These are phyloP conservation scores for Triticum dicoccoides DNA, from an alignment of 176 grass and related monocot genomes.

Conservation along the genomic window DNA sequence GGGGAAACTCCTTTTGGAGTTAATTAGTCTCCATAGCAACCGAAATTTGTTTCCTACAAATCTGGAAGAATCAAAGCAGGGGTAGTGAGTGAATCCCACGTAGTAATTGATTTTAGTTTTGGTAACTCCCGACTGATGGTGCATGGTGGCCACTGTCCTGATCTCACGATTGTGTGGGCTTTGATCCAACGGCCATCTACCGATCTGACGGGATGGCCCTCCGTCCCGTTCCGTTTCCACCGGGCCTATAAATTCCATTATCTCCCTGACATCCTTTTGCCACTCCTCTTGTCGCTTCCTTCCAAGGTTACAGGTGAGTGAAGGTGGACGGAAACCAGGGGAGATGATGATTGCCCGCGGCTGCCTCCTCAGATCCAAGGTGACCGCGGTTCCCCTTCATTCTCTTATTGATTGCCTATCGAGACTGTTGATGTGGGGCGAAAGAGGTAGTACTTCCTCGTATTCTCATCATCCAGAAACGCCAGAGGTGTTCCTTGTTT, in stretches of 20 bases:
- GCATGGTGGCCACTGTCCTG: too few species aligned
- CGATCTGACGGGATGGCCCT: not conserved
- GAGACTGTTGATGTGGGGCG: not conserved
- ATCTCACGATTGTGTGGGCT: too few species aligned
- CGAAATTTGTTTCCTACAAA: too few species aligned
- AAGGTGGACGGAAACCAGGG: constrained; percentile 20
- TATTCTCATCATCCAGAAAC: not conserved
- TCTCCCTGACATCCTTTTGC: not conserved
- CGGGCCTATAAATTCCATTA: constrained; percentile 17
- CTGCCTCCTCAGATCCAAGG: constrained; percentile 65
- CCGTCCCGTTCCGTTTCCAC: not conserved
- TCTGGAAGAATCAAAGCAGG: too few species aligned
- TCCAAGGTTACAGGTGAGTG: constrained; percentile 24
- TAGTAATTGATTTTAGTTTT: too few species aligned
- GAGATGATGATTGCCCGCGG: constrained; percentile 53
- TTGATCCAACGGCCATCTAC: not conserved
- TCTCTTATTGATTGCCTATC: not conserved
- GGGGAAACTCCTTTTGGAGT: too few species aligned
- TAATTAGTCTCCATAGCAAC: too few species aligned
- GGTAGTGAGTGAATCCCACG: too few species aligned
- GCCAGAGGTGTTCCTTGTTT: not conserved
- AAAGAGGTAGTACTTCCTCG: not conserved
- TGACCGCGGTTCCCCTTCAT: not conserved
- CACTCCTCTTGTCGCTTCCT: constrained; percentile 17
- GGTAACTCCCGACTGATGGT: too few species aligned